Evolutionary conservation across 2,329 filamentous ascomycete species (phyloP).

Genomic region (Nemania abortiva): DNA sequence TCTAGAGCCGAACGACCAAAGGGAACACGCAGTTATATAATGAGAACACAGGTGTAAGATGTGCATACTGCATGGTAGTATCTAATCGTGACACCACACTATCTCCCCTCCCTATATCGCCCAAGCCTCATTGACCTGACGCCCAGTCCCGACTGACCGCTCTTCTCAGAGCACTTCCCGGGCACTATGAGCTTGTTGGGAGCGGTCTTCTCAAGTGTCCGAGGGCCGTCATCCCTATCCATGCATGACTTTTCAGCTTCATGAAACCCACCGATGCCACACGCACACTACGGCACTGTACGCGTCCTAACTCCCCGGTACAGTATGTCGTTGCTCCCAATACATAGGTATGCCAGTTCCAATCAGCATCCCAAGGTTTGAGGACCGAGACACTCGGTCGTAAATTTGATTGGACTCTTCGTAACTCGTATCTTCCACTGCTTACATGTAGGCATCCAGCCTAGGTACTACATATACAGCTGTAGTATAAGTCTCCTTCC

Average conservation of each 20-base stretch:
- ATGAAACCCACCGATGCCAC: background rate
- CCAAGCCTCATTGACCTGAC: background rate
- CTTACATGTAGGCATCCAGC: no score
- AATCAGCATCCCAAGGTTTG: background rate
- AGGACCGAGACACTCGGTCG: constrained; percentile 12
- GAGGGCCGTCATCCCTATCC: constrained; percentile 23
- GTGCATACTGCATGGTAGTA: background rate
- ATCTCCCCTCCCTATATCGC: background rate
- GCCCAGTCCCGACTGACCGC: constrained; percentile 28
- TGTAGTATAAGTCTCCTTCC: background rate
- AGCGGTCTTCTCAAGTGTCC: constrained; percentile 33
- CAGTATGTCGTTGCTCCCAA: background rate
- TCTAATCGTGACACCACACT: background rate
- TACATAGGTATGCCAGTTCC: background rate
- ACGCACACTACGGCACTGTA: background rate
- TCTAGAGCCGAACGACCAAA: background rate
- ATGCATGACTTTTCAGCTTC: constrained; percentile 21
- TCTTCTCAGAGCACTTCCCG: background rate
- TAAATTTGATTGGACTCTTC: constrained; percentile 10
- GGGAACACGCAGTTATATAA: constrained; percentile 19
- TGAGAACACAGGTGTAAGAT: background rate
- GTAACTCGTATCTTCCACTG: background rate
- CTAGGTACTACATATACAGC: background rate
- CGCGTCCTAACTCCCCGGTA: background rate
- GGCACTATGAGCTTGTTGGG: constrained; percentile 29